Percentiles rank a stretch among this genome's conserved stretches.
Evolutionary conservation across 2,329 filamentous ascomycete species (phyloP).

Genomic region (Parastagonospora nodorum): DNA sequence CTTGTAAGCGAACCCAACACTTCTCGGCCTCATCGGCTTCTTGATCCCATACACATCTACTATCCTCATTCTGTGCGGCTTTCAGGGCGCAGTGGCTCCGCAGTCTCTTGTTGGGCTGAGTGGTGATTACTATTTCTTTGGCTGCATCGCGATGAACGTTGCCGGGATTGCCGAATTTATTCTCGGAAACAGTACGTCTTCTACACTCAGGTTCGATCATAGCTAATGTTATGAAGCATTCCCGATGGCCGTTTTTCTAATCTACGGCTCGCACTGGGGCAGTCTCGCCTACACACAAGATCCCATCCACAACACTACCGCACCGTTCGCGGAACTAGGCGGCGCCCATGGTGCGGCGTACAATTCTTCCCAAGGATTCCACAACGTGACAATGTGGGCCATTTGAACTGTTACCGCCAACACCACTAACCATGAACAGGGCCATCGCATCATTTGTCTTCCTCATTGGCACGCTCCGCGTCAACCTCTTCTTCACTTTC

Average conservation of each 20-base stretch:
- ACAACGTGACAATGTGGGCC: conserved; percentile 27
- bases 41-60: conserved; percentile 27
- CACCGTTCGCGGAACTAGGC: conserved; percentile 17
- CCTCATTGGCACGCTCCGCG: conserved; percentile 22
- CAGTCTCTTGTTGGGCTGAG: conserved; percentile 23
- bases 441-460: conserved; percentile 22
- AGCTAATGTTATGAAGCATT: conserved; percentile 16
- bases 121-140: conserved; percentile 31
- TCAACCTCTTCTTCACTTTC: conserved; percentile 22
- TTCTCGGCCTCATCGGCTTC: conserved; percentile 25
- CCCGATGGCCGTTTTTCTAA: conserved; percentile 28
- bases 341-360: conserved; percentile 23
- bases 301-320: conserved; percentile 19
- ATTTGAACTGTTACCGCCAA: no score
- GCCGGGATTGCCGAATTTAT: conserved; percentile 28
- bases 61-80: conserved; percentile 24
- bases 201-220: no score
- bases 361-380: conserved; percentile 26
- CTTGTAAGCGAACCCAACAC: conserved; percentile 18
- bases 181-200: conserved; percentile 22
- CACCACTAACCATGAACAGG: conserved; percentile 12
- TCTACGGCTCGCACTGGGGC: conserved; percentile 27
- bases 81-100: conserved; percentile 22
- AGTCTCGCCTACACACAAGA: conserved; percentile 27
- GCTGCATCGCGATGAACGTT: conserved; percentile 23